Base-by-base conservation (phyloP, 2,329 filamentous ascomycete species). In the Cryphonectria parasitica region DNA sequence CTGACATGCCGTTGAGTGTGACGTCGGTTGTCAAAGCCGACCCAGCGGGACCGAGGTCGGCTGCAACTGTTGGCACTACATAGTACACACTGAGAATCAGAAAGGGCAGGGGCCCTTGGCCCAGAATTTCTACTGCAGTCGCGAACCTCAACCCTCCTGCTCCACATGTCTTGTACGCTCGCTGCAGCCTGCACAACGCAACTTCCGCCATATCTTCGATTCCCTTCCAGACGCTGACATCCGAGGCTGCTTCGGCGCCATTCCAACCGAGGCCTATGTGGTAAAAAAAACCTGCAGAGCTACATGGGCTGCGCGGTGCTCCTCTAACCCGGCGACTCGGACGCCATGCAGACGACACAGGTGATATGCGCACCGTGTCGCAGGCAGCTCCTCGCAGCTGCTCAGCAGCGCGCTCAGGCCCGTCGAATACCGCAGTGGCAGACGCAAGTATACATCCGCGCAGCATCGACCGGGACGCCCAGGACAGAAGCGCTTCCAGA, bases 371-470 rank as follows among this genome's bases (percentile, higher is more conserved):
- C 67, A 31, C 62, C 58, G 56, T 70, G 70, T 58, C 67, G 64
- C 60, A 67, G 71, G 39, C 68, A 66, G 31, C 66, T 69, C 17
- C 34, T 68, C 62, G 68, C 43, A 41, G 60, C 68, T 13, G 64
- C 69, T 36, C 66, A 67, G 25, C 65, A 56, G 60, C 67, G 71
- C 74, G 36, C 75, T 78, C 45, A 69, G 75, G 62, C 58, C 56
- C 65, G 63, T 41, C 62, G 31, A 43, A 34, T 64, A 31, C 65
- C 65, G 28, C 71, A 61, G 62, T 71, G 66, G 71, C 69, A 69
- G 31, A 17, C 66, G 39, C 64, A 36, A 49, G 31, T 66, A 39
- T 10, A n/a, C 19, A 13, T 64, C 34, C 65, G 66, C 58, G 64
- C 66, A 28, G 45, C 39, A 49, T 64, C 69, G 19, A 28, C 58